These are phyloP conservation scores for Diaporthe citri DNA, from an alignment of 2,329 filamentous ascomycete genomes.

Conservation along the genomic window DNA sequence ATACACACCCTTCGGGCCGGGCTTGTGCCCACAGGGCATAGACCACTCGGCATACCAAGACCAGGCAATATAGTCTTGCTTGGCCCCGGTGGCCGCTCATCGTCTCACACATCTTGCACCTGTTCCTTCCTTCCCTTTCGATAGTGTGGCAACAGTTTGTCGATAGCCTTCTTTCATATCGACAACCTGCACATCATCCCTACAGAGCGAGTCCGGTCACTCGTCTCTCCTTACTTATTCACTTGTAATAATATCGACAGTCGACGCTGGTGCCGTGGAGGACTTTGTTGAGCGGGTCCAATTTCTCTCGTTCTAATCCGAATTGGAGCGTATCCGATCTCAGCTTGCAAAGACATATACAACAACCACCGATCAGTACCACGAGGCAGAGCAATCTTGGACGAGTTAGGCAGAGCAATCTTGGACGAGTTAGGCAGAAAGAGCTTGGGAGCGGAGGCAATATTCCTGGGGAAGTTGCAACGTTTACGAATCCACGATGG, in stretches of 20 bases:
- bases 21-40: conserved; percentile 55
- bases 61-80: conserved; percentile 48
- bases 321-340: conserved; percentile 30
- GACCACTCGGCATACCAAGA: conserved; percentile 43
- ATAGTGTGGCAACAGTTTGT: conserved; percentile 61
- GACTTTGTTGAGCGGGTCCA: conserved; percentile 40
- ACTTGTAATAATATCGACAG: conserved; percentile 40
- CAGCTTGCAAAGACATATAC: conserved; percentile 13
- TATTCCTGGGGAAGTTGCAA: conserved; percentile 24
- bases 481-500: conserved; percentile 71
- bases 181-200: conserved; percentile 51
- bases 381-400: conserved; percentile 38
- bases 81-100: conserved; percentile 44
- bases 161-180: conserved; percentile 67
- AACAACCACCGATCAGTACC: conserved; percentile 11
- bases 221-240: conserved; percentile 50
- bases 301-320: conserved; percentile 39
- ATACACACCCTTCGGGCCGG: conserved; percentile 54
- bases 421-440: conserved; percentile 43
- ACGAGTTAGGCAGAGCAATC: conserved; percentile 42
- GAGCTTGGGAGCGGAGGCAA: conserved; percentile 30
- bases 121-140: conserved; percentile 48
- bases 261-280: conserved; percentile 38
- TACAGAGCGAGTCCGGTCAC: conserved; percentile 67
- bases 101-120: conserved; percentile 42